Evolutionary conservation across 129 eudicot genomes (phyloP), one percentile per base, ranked within the genome.

Genomic region (Solidago caesia): DNA sequence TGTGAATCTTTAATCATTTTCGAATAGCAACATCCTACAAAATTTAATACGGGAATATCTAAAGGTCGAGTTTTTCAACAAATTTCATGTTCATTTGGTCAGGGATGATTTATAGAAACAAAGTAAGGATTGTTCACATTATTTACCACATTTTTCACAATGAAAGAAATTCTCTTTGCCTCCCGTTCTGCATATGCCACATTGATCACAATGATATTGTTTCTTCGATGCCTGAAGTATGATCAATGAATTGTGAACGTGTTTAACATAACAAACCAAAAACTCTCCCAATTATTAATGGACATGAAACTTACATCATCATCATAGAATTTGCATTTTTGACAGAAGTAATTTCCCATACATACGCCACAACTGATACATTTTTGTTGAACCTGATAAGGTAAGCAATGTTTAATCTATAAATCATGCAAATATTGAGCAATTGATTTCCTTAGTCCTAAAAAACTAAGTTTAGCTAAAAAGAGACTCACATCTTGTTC

Each of bases 171-270:
- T 89, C 67, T 89, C 92, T 44, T 81, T 44, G 52, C 92, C 96
- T 3, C 96, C 96, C 26, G 84, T 83, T 77, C 96, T 89, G 83
- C 97, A 91, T 56, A 91, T 91, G 80, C 96, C 96, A 83, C 97
- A 91, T 84, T 81, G 68, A 64, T 88, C 92, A 63, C 97, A 91
- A 78, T 91, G 97, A 79, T 91, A 91, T 58, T 91, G 97, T 73
- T 82, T 81, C 85, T 91, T 91, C 21, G 89, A 86, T 56, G 86
- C 96, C 97, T 91, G 44, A 14, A 74, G 43, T 69, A 14, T n/a
- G 51, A 44, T 27, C 4, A 56, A 72, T 45, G 7, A 44, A 57
- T 39, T 8, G 56, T 11, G 33, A 16, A 80, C 43, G 21, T 66
- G 69, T 9, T 64, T 16, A 25, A 55, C 7, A 10, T 33, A 33